Conservation (phyloP, 805 yeast genomes). For the Brettanomyces custersianus region DNA sequence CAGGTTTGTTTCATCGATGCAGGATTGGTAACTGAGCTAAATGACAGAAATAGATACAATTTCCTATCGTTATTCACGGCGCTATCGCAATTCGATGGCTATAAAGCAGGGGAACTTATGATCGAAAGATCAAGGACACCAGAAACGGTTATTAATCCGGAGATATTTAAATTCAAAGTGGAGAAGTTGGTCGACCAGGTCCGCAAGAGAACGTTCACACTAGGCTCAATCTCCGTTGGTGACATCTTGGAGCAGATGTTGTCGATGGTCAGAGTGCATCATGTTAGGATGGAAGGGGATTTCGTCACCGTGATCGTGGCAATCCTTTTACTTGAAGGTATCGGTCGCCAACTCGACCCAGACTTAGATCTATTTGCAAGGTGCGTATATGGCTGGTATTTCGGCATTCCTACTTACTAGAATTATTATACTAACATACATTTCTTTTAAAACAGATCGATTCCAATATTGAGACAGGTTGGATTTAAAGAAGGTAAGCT, state of each 20-base stretch:
- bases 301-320: constrained; percentile 94
- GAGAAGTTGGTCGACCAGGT: constrained; percentile 75
- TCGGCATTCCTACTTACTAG: constrained; percentile 28
- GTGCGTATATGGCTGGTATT: constrained; percentile 55
- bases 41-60: constrained; percentile 66
- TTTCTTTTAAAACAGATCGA: constrained; percentile 38
- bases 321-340: constrained; percentile 82
- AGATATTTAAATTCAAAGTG: constrained; percentile 79
- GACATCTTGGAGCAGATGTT: constrained; percentile 82
- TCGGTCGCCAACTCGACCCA: constrained; percentile 91
- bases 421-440: constrained; percentile 3
- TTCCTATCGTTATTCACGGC: constrained; percentile 87
- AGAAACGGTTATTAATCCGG: constrained; percentile 77
- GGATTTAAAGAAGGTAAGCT: constrained; percentile 64
- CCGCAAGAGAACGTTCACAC: constrained; percentile 80
- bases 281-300: constrained; percentile 96
- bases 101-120: constrained; percentile 91
- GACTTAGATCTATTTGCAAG: constrained; percentile 90
- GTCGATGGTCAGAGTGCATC: constrained; percentile 86
- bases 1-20: constrained; percentile 88
- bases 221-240: constrained; percentile 88
- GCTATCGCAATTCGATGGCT: constrained; percentile 87
- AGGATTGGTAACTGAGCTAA: constrained; percentile 87
- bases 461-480: constrained; percentile 77
- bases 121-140: constrained; percentile 93